Evolutionary conservation across 768 basidiomycete genomes (phyloP).

Genomic region (Scleroderma bovista): DNA sequence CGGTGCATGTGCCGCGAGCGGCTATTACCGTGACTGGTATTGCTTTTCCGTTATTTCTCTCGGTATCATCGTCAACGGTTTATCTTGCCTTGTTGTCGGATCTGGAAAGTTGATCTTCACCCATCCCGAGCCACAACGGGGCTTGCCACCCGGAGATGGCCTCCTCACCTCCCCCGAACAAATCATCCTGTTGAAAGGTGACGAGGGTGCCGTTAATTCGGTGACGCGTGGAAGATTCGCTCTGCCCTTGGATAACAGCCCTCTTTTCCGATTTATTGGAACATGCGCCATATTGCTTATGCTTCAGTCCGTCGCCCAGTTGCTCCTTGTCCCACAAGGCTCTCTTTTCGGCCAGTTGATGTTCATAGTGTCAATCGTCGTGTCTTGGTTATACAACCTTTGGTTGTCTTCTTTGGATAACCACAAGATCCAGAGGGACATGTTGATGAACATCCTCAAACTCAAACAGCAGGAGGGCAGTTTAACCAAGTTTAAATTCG

Average conservation of each 20-base stretch:
- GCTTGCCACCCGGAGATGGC: constrained; percentile 24
- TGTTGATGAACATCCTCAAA: constrained; percentile 4
- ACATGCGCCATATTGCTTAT: constrained; percentile 24
- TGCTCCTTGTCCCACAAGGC: constrained; percentile 29
- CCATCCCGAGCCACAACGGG: constrained; percentile 9
- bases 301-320: constrained; percentile 26
- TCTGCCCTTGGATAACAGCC: constrained; percentile 8
- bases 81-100: constrained; percentile 22
- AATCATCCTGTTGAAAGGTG: constrained; percentile 24
- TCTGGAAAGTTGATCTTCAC: constrained; percentile 16
- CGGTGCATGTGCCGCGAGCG: constrained; percentile 18
- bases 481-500: not conserved
- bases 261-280: constrained; percentile 11
- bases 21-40: constrained; percentile 24
- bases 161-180: constrained; percentile 15
- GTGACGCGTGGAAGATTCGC: constrained; percentile 26
- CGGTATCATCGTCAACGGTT: constrained; percentile 27
- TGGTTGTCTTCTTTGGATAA: constrained; percentile 28
- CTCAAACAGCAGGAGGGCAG: too few species aligned
- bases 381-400: constrained; percentile 31
- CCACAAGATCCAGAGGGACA: constrained; percentile 13
- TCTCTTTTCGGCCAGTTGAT: constrained; percentile 30
- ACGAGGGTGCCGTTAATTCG: constrained; percentile 20
- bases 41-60: constrained; percentile 25
- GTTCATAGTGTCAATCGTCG: constrained; percentile 27